phyloP scores from a whole-genome alignment of 169 alveolate species.

The Plasmodium blacklocki region DNA sequence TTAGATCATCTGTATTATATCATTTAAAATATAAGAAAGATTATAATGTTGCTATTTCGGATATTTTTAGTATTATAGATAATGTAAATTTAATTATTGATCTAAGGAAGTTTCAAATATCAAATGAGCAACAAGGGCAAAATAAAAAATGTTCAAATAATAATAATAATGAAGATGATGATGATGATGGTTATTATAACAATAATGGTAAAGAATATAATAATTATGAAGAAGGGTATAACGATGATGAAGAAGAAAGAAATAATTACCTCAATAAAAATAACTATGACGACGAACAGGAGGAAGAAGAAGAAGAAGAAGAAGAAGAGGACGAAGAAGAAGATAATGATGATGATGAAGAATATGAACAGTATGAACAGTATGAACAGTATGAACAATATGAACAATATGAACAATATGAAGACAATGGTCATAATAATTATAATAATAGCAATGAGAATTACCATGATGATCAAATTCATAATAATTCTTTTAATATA shows the following conservation, averaged over 20 bases:
- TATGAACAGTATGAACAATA: too few relatives aligned
- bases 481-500: too few relatives aligned
- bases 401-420: too few relatives aligned
- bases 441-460: too few relatives aligned
- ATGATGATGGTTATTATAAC: background rate
- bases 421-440: background rate
- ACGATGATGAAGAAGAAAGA: background rate
- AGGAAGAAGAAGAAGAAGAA: background rate
- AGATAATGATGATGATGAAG: background rate
- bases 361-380: too few relatives aligned
- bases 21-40: slow-evolving; percentile 55
- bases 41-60: slow-evolving; percentile 49
- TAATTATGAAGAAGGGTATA: background rate
- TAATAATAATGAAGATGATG: background rate
- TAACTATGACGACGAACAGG: background rate
- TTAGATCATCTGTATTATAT: slow-evolving; percentile 60
- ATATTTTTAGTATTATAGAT: slow-evolving; percentile 50
- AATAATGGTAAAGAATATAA: background rate
- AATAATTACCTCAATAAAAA: background rate
- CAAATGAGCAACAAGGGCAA: background rate
- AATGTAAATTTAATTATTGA: slow-evolving; percentile 57
- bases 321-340: background rate
- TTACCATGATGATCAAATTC: too few relatives aligned
- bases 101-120: slow-evolving; percentile 23
- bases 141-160: background rate